Evolutionary conservation across 2,329 filamentous ascomycete genomes (phyloP).

Genomic region (Phyllosticta citrichinensis): DNA sequence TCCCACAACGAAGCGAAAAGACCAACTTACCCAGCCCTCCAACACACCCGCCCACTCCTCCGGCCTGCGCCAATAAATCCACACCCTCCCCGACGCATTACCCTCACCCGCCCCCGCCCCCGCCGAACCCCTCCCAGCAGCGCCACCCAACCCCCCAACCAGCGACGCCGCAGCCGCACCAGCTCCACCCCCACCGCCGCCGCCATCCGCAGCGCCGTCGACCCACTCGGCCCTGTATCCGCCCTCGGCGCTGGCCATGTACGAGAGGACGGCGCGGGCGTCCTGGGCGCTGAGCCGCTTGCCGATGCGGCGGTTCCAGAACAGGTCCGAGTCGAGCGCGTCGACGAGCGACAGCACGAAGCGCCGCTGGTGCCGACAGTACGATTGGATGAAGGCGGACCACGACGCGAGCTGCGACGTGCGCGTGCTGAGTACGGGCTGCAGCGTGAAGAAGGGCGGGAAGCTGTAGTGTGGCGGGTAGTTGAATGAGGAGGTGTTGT

Average conservation of each 20-base stretch:
- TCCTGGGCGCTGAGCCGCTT: constrained; percentile 43
- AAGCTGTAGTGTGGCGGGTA: constrained; percentile 54
- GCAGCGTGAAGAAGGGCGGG: constrained; percentile 77
- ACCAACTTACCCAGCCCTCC: constrained; percentile 49
- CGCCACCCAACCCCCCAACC: not conserved
- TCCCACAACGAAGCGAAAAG: not conserved
- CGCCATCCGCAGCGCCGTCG: not conserved
- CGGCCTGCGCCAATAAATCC: constrained; percentile 75
- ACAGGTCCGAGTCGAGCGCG: constrained; percentile 48
- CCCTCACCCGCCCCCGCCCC: constrained; percentile 11
- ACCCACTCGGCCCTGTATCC: constrained; percentile 58
- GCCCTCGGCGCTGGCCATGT: constrained; percentile 44
- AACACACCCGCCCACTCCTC: constrained; percentile 83
- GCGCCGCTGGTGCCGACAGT: constrained; percentile 68
- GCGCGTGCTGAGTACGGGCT: constrained; percentile 59
- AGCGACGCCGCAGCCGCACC: constrained; percentile 9
- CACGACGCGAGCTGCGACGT: constrained; percentile 72
- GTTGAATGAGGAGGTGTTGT: constrained; percentile 20
- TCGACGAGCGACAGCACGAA: constrained; percentile 63
- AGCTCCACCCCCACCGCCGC: not conserved
- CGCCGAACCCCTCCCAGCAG: constrained; percentile 12
- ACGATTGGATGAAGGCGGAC: constrained; percentile 74
- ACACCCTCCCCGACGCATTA: constrained; percentile 36
- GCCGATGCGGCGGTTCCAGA: constrained; percentile 37
- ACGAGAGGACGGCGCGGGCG: constrained; percentile 44